Evolutionary conservation across 495 filamentous ascomycete species (phyloP).

Genomic region (Eremomyces bilateralis): DNA sequence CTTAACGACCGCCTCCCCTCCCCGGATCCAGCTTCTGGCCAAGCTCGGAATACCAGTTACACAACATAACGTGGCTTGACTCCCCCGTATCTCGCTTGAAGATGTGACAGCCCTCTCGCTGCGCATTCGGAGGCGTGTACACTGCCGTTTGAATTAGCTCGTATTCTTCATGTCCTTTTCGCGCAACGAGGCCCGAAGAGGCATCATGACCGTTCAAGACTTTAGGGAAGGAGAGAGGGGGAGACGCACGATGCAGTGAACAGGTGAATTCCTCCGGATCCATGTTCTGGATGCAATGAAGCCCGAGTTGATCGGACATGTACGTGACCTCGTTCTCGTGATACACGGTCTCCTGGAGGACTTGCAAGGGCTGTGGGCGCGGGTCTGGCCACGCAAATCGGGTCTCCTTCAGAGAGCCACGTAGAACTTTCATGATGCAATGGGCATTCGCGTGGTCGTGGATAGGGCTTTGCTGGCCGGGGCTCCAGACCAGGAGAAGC

Average conservation of each 20-base stretch:
- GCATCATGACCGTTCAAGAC: conserved; percentile 12
- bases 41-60: conserved; percentile 33
- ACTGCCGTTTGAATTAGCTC: conserved; percentile 27
- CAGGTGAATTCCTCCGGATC: conserved; percentile 51
- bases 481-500: conserved; percentile 83
- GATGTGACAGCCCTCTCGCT: conserved; percentile 46
- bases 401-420: conserved; percentile 57
- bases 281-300: conserved; percentile 64
- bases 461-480: conserved; percentile 63
- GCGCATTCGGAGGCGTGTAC: conserved; percentile 80
- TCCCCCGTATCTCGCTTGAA: conserved; percentile 54
- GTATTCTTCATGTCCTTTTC: too few relatives aligned
- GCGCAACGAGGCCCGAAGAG: neutral
- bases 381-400: conserved; percentile 50
- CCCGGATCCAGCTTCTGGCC: conserved; percentile 20
- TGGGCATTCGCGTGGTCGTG: conserved; percentile 39
- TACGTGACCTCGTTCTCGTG: conserved; percentile 50
- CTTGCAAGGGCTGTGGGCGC: conserved; percentile 27
- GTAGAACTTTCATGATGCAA: conserved; percentile 36
- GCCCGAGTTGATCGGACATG: conserved; percentile 66
- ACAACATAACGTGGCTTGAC: conserved; percentile 43
- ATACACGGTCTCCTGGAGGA: conserved; percentile 31
- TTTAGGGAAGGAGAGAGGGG: neutral
- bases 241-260: conserved; percentile 53
- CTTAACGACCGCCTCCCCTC: too few relatives aligned